Conservation (phyloP, 495 filamentous ascomycete genomes). For the Neurospora intermedia region DNA sequence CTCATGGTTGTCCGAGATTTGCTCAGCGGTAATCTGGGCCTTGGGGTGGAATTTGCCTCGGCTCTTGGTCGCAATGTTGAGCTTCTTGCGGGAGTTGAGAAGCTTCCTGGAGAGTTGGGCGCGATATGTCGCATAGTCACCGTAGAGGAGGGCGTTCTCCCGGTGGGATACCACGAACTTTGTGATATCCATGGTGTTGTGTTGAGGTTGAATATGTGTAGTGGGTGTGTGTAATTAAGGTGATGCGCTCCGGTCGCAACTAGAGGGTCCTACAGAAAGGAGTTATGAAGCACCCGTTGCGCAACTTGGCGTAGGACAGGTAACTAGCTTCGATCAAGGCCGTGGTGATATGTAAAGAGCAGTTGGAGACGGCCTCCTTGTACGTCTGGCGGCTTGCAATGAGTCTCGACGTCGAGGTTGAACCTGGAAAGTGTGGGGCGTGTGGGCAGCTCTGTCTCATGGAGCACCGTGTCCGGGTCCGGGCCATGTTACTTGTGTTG, state of each 20-base stretch:
- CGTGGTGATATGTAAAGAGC: background rate
- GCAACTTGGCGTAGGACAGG: background rate
- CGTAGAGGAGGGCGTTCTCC: slow-evolving; percentile 72
- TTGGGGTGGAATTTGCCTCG: slow-evolving; percentile 74
- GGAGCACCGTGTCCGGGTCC: background rate
- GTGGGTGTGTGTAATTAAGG: background rate
- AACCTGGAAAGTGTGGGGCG: background rate
- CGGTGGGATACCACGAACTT: slow-evolving; percentile 64
- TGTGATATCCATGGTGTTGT: slow-evolving; percentile 73
- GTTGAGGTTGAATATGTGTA: background rate
- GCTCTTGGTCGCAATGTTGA: slow-evolving; percentile 71
- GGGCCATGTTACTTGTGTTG: no score
- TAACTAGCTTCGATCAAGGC: background rate
- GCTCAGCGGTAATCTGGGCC: slow-evolving; percentile 58
- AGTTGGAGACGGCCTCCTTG: background rate
- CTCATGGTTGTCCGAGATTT: slow-evolving; percentile 69
- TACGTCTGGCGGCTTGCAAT: background rate
- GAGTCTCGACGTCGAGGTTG: background rate
- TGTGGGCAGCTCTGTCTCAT: background rate
- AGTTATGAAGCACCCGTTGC: background rate
- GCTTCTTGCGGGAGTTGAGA: slow-evolving; percentile 72
- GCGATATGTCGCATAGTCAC: slow-evolving; percentile 82
- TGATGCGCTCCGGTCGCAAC: background rate
- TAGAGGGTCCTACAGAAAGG: background rate
- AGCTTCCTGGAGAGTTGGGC: slow-evolving; percentile 69